phyloP scores from a whole-genome alignment of 306 rosid species.

The Fragaria iinumae region DNA sequence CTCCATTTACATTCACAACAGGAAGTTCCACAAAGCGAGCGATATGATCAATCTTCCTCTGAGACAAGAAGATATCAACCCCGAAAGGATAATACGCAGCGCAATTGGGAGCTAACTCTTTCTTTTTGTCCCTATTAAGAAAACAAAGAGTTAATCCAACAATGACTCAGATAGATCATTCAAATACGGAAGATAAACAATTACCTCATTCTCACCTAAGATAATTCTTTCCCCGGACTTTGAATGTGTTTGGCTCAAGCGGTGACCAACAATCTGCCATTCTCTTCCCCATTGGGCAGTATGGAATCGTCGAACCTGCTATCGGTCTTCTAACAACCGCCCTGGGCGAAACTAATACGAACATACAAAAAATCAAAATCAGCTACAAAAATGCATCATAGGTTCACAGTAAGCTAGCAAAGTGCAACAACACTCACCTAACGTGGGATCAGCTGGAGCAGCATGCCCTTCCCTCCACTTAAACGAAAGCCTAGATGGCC shows the following conservation, averaged over 20 bases:
- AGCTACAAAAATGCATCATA: constrained; percentile 1
- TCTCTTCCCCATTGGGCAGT: constrained; percentile 66
- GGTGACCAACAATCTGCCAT: constrained; percentile 78
- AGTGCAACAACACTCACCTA: constrained; percentile 49
- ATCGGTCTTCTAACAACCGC: constrained; percentile 52
- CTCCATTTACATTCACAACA: constrained; percentile 53
- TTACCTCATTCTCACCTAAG: constrained; percentile 47
- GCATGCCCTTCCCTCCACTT: constrained; percentile 70
- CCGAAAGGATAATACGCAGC: constrained; percentile 90
- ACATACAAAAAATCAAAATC: constrained; percentile 24
- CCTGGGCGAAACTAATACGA: constrained; percentile 71
- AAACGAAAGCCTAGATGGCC: constrained; percentile 65
- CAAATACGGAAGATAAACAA: not conserved
- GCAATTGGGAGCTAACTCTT: constrained; percentile 64
- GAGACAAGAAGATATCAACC: constrained; percentile 74
- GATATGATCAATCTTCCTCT: constrained; percentile 78
- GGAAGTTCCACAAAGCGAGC: constrained; percentile 96
- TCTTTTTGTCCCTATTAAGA: constrained; percentile 87
- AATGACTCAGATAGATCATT: constrained; percentile 17
- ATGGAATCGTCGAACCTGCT: constrained; percentile 71
- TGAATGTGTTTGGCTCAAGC: constrained; percentile 76
- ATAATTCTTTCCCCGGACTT: constrained; percentile 83
- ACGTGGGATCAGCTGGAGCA: constrained; percentile 32
- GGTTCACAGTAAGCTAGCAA: not conserved
- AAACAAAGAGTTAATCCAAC: constrained; percentile 16